These are phyloP conservation scores for Monosporozyma servazzii DNA, from an alignment of 805 yeast species.

Conservation along the genomic window DNA sequence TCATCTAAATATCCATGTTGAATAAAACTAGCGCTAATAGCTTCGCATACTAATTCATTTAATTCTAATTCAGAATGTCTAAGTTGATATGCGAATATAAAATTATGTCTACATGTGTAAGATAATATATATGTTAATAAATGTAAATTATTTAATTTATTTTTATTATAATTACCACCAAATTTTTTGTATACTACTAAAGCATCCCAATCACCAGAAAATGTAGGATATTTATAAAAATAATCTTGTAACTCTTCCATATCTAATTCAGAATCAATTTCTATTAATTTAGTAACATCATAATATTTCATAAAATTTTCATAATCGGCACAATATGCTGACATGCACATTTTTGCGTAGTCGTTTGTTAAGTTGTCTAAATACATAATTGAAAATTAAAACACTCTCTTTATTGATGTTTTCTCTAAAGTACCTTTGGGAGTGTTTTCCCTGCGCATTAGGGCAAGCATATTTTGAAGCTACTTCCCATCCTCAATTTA, in stretches of 20 bases:
- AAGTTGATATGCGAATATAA: neutral
- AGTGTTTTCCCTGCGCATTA: too few species aligned
- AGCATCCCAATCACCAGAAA: too few species aligned
- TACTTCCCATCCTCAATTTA: too few species aligned
- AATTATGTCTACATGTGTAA: neutral
- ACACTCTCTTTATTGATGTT: too few species aligned
- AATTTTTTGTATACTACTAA: neutral
- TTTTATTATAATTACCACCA: neutral
- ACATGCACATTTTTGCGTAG: neutral
- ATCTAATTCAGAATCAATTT: neutral
- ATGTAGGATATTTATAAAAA: neutral
- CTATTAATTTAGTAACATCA: neutral
- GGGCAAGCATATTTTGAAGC: too few species aligned
- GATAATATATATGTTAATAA: neutral
- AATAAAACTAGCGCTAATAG: neutral
- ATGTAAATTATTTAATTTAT: neutral
- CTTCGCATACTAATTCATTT: neutral
- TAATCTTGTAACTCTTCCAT: neutral
- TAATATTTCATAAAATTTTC: neutral
- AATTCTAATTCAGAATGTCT: neutral
- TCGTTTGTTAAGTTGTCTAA: neutral
- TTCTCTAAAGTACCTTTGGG: too few species aligned
- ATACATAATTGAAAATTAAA: neutral
- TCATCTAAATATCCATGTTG: neutral
- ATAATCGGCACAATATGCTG: slow-evolving; percentile 1